Evolutionary conservation across 306 rosid species (phyloP).

Genomic region (Medicago ruthenica): DNA sequence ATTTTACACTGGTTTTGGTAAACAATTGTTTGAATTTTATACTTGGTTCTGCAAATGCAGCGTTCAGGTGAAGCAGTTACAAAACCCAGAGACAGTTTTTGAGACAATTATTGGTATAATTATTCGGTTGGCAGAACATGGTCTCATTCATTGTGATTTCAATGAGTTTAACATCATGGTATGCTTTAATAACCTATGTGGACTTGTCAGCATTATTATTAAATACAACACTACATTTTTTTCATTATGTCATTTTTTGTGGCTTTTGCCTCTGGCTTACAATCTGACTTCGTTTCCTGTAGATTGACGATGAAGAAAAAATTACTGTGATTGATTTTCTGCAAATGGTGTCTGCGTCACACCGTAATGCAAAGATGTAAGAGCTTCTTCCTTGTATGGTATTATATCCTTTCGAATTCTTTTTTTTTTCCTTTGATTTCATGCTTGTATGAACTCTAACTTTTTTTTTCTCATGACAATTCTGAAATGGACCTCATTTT

Average conservation of each 20-base stretch:
- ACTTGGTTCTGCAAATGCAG: slow-evolving; percentile 51
- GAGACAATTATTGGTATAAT: slow-evolving; percentile 76
- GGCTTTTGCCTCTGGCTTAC: slow-evolving; percentile 37
- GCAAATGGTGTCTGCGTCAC: slow-evolving; percentile 92
- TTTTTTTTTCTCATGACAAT: slow-evolving; percentile 1
- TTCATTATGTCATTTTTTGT: slow-evolving; percentile 1
- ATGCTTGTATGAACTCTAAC: slow-evolving; percentile 1
- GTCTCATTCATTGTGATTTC: slow-evolving; percentile 96
- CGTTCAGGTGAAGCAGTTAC: slow-evolving; percentile 88
- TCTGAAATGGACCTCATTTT: slow-evolving; percentile 16
- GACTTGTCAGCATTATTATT: slow-evolving; percentile 3
- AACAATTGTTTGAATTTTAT: slow-evolving; percentile 16
- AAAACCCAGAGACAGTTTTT: slow-evolving; percentile 81
- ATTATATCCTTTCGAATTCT: not conserved
- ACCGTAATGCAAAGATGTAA: slow-evolving; percentile 92
- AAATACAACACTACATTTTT: slow-evolving; percentile 11
- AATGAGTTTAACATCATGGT: slow-evolving; percentile 97
- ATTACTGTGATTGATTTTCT: slow-evolving; percentile 94
- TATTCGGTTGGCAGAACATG: slow-evolving; percentile 86
- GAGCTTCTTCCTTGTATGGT: slow-evolving; percentile 41
- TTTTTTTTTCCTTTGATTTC: slow-evolving; percentile 21
- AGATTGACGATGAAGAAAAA: slow-evolving; percentile 89
- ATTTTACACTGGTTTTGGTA: not conserved
- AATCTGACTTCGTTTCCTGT: slow-evolving; percentile 30
- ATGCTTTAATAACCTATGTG: slow-evolving; percentile 39